Evolutionary conservation across 2,329 filamentous ascomycete species (phyloP), one percentile per base, ranked within the genome.

Genomic region (Akanthomyces dipterigenus): DNA sequence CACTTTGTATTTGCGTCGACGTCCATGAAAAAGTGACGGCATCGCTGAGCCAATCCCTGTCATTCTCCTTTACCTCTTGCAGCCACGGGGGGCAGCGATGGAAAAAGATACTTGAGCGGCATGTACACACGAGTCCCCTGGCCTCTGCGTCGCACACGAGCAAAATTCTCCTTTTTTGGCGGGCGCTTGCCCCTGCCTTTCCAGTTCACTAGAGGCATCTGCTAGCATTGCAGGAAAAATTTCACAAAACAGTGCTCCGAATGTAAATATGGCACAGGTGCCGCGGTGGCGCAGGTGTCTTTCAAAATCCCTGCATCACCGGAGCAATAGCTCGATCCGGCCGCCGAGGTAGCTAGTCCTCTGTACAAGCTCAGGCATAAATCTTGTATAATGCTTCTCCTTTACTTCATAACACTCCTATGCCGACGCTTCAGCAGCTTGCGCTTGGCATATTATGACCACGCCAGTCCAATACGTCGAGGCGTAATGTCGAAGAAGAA

Each of bases 311-410:
- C 55, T 59, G 55, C 26, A 50, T 24, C 11, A 16, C n/a, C 56
- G 56, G 56, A 45, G 56, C 56, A 60, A 60, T 60, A 53, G 26
- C 56, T 60, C 48, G 56, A 60, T 60, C 56, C 56, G 48, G 48
- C 38, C 48, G n/a, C 48, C 46, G 26, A 40, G 34, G 11, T 5
- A 12, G n/a, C 5, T 7, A 40, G 18, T 18, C 50, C 50, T 38
- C 20, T 40, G 31, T 20, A 40, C 50, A 18, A 54, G 24, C 12
- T 14, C 24, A 24, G 28, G 45, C 20, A 28, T 3, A 22, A 4
- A 28, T 5, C 18, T 5, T 22, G 24, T 48, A 28, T 28, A 28
- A 16, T 48, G 11, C 24, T 22, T 12, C 6, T 22, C 22, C 6
- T 26, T 48, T 4, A 48, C 22, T 34, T 24, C 24, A 24, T 22